Conservation (phyloP, 2,329 filamentous ascomycete genomes). For the Fusarium cicatricum region DNA sequence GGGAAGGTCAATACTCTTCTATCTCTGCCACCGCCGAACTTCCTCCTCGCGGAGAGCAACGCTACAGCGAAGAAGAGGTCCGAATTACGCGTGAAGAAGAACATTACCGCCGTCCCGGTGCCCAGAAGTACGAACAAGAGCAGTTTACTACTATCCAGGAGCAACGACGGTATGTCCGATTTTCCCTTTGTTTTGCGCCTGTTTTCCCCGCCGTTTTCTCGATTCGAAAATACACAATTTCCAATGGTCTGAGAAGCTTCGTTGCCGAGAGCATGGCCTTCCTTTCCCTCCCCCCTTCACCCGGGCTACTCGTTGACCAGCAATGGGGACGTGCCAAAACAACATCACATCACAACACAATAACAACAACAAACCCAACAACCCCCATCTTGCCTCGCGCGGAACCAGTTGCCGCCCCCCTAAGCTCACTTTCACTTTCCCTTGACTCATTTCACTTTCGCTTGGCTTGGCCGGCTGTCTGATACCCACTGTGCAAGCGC, state of each 20-base stretch:
- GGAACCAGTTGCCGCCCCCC: constrained; percentile 28
- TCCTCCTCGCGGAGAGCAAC: constrained; percentile 70
- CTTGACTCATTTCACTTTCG: constrained; percentile 8
- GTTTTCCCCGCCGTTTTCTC: constrained; percentile 7
- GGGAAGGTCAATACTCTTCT: constrained; percentile 94
- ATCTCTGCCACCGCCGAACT: constrained; percentile 67
- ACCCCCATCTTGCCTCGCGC: constrained; percentile 9
- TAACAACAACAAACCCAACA: constrained; percentile 17
- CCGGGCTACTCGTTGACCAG: constrained; percentile 18
- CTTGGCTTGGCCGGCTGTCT: constrained; percentile 25
- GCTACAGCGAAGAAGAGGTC: constrained; percentile 84
- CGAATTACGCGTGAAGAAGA: constrained; percentile 81
- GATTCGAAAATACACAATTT: not conserved
- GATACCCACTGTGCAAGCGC: constrained; percentile 36
- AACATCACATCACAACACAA: constrained; percentile 10
- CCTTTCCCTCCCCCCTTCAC: not conserved
- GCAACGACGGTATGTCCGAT: constrained; percentile 57
- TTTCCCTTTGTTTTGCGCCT: constrained; percentile 14
- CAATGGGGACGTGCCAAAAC: constrained; percentile 13
- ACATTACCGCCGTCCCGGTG: constrained; percentile 75
- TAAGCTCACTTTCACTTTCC: constrained; percentile 17
- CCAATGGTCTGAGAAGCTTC: not conserved
- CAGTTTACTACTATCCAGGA: constrained; percentile 53
- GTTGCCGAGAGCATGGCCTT: not conserved
- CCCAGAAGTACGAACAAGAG: constrained; percentile 51